Evolutionary conservation across 805 yeast species (phyloP), one percentile per base, ranked within the genome.

Genomic region (Yamadazyma olivae): DNA sequence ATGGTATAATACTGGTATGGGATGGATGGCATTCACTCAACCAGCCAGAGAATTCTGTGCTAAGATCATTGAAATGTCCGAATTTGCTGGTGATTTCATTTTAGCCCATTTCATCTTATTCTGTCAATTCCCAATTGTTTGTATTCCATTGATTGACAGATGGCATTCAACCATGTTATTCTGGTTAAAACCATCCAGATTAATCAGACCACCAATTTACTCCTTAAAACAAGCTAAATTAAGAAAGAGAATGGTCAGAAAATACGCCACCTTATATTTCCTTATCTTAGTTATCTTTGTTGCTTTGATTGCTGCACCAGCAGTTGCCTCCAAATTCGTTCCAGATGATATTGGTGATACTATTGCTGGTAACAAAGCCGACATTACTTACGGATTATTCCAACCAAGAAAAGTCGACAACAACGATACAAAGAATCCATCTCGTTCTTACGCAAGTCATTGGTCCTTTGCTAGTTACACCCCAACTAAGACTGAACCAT

Each of bases 101-200:
- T 75, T 95, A 56, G 98, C 98, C 39, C 99, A 93, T 61, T 57
- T 86, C 53, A 69, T 93, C 41, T 71, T 93, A 61, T 85, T 91
- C 74, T 70, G 81, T 51, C 98, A 91, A 70, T 75, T 87, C 61
- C 99, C 99, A 53, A 57, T 89, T 35, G 71, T 95, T 45, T 72
- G 76, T 45, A 71, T 91, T 54, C 99, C 99, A 55, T 73, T 78
- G 62, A 70, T 89, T 62, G 99, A 93, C 70, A 86, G 86, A 72
- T 89, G 95, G 95, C 99, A 93, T 67, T 91, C 99, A 30, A 81
- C 89, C 64, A 83, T 91, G 95, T 74, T 93, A 67, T 93, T 93
- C 83, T 93, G 99, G 99, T 83, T 95, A 69, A 86, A 88, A 62
- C 99, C 99, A 39, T 65, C 93, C 45, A 83, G 95, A 70, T 95